Evolutionary conservation across 202 grass and related monocot genomes (phyloP), one percentile per base, ranked within the genome.

Genomic region (Zizania palustris): DNA sequence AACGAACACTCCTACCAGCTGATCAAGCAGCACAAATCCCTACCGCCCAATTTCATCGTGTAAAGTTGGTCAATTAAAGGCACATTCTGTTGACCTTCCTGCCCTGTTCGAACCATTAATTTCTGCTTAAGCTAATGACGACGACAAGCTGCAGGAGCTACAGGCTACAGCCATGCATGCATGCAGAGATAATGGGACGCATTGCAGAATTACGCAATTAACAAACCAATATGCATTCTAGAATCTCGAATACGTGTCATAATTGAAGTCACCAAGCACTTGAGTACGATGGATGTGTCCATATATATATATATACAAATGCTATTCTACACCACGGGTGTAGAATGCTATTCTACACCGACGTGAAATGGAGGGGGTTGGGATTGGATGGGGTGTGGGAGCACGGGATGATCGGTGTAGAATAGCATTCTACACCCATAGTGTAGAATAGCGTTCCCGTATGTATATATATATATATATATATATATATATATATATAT

Each of bases 51-150:
- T 10, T 28, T 54, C 46, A 48, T 22, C 61, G 11, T 13, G 71
- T 41, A 50, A 83, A 62, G 36, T 13, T 59, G 6, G 84, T 71
- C 56, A 76, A 55, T 55, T 9, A 28, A 28, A 28, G 28, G 28
- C 28, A 28, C 28, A 28, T 28, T 28, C 28, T 28, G 2, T 49
- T 70, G 80, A 84, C 80, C 75, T 83, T 88, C 85, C 63, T 69
- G 34, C 18, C 9, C 15, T 14, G 45, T 46, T 60, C 63, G 9
- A 55, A 55, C 6, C 43, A n/a, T 28, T 73, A 28, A 28, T 28
- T 28, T 37, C 9, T 66, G 15, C 19, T n/a, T 13, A 63, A 80
- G 15, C 63, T 58, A 64, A 88, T 48, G 69, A 75, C 5, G 39
- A 70, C 49, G 8, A 63, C 28, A 1, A 28, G 28, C 28, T 28